phyloP scores from a whole-genome alignment of 192 early-diverging fungal genomes.

The Coemansia pectinata region DNA sequence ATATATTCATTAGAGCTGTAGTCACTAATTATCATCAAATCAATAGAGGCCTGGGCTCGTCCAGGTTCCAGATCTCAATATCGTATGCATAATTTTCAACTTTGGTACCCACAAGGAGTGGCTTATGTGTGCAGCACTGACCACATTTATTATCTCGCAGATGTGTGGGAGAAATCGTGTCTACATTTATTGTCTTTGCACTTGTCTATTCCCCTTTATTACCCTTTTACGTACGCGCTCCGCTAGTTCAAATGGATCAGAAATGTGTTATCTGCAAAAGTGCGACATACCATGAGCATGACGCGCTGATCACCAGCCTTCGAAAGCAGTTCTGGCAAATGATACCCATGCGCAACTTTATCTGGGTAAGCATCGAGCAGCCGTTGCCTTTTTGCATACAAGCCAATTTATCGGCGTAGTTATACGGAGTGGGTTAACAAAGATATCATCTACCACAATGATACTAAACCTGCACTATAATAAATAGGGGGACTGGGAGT shows the following conservation, averaged over 20 bases:
- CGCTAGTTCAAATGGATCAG: conserved; percentile 35
- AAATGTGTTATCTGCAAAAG: conserved; percentile 44
- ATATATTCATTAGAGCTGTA: background rate
- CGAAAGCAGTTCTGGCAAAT: conserved; percentile 58
- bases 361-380: conserved; percentile 29
- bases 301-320: conserved; percentile 35
- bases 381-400: background rate
- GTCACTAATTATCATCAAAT: background rate
- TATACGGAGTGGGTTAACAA: background rate
- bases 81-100: background rate
- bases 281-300: conserved; percentile 49
- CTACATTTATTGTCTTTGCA: background rate
- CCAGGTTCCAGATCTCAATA: background rate
- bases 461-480: background rate
- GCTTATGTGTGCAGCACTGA: background rate
- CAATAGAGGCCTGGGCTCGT: background rate
- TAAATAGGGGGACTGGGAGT: conserved; percentile 37
- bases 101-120: background rate
- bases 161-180: background rate
- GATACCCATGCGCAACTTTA: conserved; percentile 40
- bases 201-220: background rate
- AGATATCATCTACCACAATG: background rate
- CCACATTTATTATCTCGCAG: background rate
- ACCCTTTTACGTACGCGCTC: background rate
- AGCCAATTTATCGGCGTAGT: background rate